Percentiles rank a stretch among this genome's conserved stretches.
Evolutionary conservation across 257 asterid species (phyloP).

Genomic region (Nemophila menziesii): DNA sequence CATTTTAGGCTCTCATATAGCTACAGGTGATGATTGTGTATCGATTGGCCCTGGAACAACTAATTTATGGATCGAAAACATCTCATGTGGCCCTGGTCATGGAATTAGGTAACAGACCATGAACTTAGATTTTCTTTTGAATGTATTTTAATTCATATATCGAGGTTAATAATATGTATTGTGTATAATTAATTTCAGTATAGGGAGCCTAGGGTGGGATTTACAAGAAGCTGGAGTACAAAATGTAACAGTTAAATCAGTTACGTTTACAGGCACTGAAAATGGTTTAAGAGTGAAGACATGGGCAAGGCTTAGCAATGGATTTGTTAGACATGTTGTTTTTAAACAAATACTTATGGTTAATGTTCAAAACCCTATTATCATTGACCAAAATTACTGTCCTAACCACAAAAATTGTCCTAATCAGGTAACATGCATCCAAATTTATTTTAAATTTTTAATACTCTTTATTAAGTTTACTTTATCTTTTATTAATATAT

Average conservation of each 20-base stretch:
- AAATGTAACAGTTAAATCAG: not conserved
- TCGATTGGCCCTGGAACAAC: slow-evolving; percentile 1
- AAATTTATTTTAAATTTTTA: not conserved
- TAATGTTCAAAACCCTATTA: slow-evolving; percentile 1
- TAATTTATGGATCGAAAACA: not conserved
- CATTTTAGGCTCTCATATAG: not conserved
- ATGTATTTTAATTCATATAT: not conserved
- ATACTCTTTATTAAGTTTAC: not conserved
- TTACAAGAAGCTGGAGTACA: not conserved
- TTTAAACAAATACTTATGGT: not conserved
- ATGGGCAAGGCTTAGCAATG: slow-evolving; percentile 6
- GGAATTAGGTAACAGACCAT: not conserved
- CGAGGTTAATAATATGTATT: not conserved
- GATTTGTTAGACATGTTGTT: not conserved
- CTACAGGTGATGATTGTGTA: slow-evolving; percentile 2
- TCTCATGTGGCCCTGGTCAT: slow-evolving; percentile 1
- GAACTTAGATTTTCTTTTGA: not conserved
- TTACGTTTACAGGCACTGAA: slow-evolving; percentile 5
- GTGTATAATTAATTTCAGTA: not conserved
- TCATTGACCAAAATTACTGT: slow-evolving; percentile 2
- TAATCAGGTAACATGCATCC: not conserved
- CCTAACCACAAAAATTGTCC: slow-evolving; percentile 3
- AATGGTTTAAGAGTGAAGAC: slow-evolving; percentile 3
- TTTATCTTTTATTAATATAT: not conserved
- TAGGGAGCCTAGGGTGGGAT: slow-evolving; percentile 5